Evolutionary conservation across 768 basidiomycete species (phyloP).

Genomic region (Xerocomus brunneocitrinus): DNA sequence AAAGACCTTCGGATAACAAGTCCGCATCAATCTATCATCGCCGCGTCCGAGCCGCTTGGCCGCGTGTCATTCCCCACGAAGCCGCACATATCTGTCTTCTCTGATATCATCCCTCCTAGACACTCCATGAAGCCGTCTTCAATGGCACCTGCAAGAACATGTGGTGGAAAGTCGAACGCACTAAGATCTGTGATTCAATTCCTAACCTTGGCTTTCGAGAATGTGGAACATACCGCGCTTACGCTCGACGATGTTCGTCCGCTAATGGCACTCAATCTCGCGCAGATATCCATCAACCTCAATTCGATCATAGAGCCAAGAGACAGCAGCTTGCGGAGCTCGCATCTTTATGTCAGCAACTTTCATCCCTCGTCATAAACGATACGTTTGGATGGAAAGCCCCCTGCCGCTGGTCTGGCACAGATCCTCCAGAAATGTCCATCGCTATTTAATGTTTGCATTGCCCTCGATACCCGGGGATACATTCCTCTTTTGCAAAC

Average conservation of each 20-base stretch:
- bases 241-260: background rate
- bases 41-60: background rate
- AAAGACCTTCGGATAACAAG: background rate
- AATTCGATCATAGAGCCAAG: background rate
- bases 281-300: background rate
- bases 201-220: background rate
- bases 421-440: background rate
- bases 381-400: background rate
- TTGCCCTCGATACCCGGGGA: background rate
- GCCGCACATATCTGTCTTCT: too few relatives aligned
- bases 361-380: background rate
- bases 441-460: background rate
- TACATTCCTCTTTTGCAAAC: background rate
- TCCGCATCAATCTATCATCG: background rate
- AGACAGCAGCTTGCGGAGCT: background rate
- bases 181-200: background rate
- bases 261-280: background rate
- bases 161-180: background rate
- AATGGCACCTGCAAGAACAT: background rate
- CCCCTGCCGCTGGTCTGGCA: background rate
- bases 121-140: background rate
- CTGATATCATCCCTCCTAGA: background rate
- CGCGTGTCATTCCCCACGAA: background rate
- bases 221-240: background rate
- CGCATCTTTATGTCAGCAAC: background rate